These are phyloP conservation scores for Amaranthus palmeri DNA, from an alignment of 148 eudicot genomes.

Conservation along the genomic window DNA sequence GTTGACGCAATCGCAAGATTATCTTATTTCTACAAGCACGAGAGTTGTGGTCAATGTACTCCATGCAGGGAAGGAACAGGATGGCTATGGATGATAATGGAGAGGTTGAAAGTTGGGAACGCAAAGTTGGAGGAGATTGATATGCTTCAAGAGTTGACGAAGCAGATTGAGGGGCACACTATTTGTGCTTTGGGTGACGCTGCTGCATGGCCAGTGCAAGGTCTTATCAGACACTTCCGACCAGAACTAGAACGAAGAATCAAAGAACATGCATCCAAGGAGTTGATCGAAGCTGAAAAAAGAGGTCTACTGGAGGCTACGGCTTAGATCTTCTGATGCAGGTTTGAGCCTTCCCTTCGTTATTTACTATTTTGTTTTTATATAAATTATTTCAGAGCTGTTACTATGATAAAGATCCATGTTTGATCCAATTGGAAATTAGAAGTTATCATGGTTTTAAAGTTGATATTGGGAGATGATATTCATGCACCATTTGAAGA, in stretches of 20 bases:
- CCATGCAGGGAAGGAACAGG: slow-evolving; percentile 93
- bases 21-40: slow-evolving; percentile 90
- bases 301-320: slow-evolving; percentile 66
- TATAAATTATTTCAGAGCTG: background rate
- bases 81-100: slow-evolving; percentile 92
- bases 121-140: slow-evolving; percentile 93
- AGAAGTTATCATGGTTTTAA: too few relatives aligned
- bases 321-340: slow-evolving; percentile 41
- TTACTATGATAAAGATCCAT: too few relatives aligned
- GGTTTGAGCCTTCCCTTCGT: slow-evolving; percentile 31
- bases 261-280: slow-evolving; percentile 72
- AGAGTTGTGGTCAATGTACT: slow-evolving; percentile 92
- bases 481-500: too few relatives aligned
- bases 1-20: slow-evolving; percentile 92
- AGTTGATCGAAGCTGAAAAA: slow-evolving; percentile 55
- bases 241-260: slow-evolving; percentile 93
- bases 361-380: background rate
- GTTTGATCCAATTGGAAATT: too few relatives aligned
- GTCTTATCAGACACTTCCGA: slow-evolving; percentile 90
- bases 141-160: slow-evolving; percentile 93
- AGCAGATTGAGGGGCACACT: slow-evolving; percentile 96
- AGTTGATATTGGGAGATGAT: too few relatives aligned
- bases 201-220: slow-evolving; percentile 99
- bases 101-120: slow-evolving; percentile 80
- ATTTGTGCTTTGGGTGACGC: slow-evolving; percentile 96